Evolutionary conservation across 192 early-diverging fungal genomes (phyloP).

Genomic region (Linnemannia zychae): DNA sequence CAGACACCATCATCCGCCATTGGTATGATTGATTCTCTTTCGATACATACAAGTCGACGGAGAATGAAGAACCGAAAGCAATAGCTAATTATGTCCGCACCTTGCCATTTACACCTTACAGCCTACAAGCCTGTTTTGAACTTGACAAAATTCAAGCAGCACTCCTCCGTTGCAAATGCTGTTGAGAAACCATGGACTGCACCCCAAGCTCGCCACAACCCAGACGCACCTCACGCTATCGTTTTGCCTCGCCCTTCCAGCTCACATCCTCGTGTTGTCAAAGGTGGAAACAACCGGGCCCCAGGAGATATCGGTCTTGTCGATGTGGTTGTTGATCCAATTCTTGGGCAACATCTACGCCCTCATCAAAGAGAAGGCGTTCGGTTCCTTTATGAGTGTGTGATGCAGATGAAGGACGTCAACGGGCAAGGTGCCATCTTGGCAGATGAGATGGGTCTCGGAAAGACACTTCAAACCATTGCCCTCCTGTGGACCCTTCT

Average conservation of each 20-base stretch:
- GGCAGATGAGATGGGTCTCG: slow-evolving; percentile 78
- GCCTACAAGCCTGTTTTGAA: background rate
- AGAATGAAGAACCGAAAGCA: background rate
- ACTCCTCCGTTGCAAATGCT: background rate
- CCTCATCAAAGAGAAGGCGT: slow-evolving; percentile 65
- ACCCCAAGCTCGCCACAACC: slow-evolving; percentile 54
- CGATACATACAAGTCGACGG: background rate
- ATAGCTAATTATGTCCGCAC: background rate
- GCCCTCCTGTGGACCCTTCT: slow-evolving; percentile 64
- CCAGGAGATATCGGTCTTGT: slow-evolving; percentile 51
- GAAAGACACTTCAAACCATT: slow-evolving; percentile 77
- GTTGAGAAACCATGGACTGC: background rate
- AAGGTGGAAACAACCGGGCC: slow-evolving; percentile 28
- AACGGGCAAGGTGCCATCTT: slow-evolving; percentile 83
- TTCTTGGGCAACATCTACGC: slow-evolving; percentile 60
- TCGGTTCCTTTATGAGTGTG: slow-evolving; percentile 63
- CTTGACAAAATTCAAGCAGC: slow-evolving; percentile 30
- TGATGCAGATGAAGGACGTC: slow-evolving; percentile 70
- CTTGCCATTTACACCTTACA: background rate
- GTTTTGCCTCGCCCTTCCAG: slow-evolving; percentile 52
- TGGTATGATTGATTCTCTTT: background rate
- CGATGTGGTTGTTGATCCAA: slow-evolving; percentile 66
- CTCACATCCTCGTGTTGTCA: slow-evolving; percentile 41
- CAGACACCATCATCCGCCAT: background rate
- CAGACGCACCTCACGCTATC: slow-evolving; percentile 37